These are phyloP conservation scores for Mortierella sp. DNA, from an alignment of 371 early-diverging fungal genomes.

Conservation along the genomic window DNA sequence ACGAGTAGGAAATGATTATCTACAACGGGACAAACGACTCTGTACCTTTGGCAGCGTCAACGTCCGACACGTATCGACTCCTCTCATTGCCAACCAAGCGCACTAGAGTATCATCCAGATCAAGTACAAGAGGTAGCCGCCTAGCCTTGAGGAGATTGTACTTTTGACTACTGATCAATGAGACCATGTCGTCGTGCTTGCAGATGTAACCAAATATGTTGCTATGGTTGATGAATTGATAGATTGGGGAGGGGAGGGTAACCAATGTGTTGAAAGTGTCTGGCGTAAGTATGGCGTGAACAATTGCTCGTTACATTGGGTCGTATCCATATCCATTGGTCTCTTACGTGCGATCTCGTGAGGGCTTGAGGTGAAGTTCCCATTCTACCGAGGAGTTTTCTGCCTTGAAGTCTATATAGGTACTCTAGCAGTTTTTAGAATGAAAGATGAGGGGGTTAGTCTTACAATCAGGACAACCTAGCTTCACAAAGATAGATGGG, in stretches of 20 bases:
- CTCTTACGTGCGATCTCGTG: conserved; percentile 68
- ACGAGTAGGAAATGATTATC: too few species aligned
- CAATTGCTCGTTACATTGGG: too few species aligned
- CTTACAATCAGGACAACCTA: not conserved
- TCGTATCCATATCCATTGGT: not conserved
- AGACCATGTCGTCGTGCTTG: conserved; percentile 65
- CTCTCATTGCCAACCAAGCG: conserved; percentile 76
- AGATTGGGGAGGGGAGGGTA: too few species aligned
- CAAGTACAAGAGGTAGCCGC: conserved; percentile 78
- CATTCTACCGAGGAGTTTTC: conserved; percentile 63
- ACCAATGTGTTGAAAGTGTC: too few species aligned
- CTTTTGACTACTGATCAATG: conserved; percentile 53
- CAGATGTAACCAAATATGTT: conserved; percentile 77
- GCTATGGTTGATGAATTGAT: conserved; percentile 11
- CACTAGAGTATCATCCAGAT: conserved; percentile 84
- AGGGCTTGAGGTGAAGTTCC: conserved; percentile 80
- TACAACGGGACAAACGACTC: too few species aligned
- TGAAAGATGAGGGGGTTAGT: too few species aligned
- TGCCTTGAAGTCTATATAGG: conserved; percentile 61
- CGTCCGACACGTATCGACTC: conserved; percentile 74
- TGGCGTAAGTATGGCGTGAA: too few species aligned
- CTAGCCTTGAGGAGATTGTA: conserved; percentile 54
- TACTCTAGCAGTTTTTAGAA: conserved; percentile 51
- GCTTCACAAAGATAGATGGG: not conserved
- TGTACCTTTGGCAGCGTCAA: conserved; percentile 56